Evolutionary conservation across 495 filamentous ascomycete genomes (phyloP).

Genomic region (Penicillium nucicola): DNA sequence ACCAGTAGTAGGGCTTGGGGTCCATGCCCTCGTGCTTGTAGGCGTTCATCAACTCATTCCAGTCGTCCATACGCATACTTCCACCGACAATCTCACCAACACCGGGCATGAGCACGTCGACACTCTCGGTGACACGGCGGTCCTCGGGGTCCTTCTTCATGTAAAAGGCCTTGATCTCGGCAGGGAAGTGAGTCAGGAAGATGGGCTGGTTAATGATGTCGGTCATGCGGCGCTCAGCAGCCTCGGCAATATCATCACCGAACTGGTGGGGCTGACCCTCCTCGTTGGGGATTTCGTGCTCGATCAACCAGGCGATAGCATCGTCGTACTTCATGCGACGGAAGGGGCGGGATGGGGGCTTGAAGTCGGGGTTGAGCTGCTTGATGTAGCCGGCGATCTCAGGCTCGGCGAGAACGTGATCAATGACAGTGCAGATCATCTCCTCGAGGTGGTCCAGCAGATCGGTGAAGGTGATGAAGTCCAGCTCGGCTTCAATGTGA

Average conservation of each 20-base stretch:
- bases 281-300: constrained; percentile 88
- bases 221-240: constrained; percentile 94
- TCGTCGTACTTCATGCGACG: constrained; percentile 92
- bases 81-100: constrained; percentile 98
- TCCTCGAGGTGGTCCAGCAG: constrained; percentile 88
- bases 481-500: constrained; percentile 94
- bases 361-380: constrained; percentile 84
- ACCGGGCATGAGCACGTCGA: constrained; percentile 93
- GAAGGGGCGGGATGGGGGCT: constrained; percentile 82
- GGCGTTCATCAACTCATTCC: constrained; percentile 86
- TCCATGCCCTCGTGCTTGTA: constrained; percentile 86
- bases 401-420: constrained; percentile 69
- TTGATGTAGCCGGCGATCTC: constrained; percentile 66
- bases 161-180: constrained; percentile 98
- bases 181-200: constrained; percentile 95
- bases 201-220: constrained; percentile 93
- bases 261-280: constrained; percentile 86
- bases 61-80: constrained; percentile 91
- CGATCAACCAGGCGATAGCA: constrained; percentile 88
- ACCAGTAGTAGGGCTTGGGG: constrained; percentile 93
- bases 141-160: constrained; percentile 91
- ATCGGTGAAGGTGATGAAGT: constrained; percentile 92
- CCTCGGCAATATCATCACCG: constrained; percentile 98
- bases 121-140: constrained; percentile 88
- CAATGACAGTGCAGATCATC: constrained; percentile 83